Base-by-base conservation (phyloP, 345 rosid species). In the Sapria himalayana region DNA sequence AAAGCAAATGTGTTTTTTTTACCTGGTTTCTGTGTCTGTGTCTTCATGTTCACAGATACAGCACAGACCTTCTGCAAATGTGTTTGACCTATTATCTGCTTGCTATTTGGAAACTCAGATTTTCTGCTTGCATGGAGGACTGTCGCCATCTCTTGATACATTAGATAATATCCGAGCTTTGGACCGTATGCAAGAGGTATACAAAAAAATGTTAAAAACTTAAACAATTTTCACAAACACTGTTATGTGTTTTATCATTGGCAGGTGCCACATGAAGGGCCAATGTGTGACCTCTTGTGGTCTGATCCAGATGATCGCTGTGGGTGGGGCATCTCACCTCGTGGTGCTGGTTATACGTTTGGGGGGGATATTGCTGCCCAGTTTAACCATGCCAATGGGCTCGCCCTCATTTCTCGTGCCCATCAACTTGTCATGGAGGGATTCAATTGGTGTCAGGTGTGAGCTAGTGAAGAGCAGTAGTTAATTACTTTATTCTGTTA, bases 271-370 rank as follows among this genome's bases (percentile, higher is more conserved):
- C 96, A 80, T 49, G 96, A 85, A 73, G 93, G 96, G 37, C 96
- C 96, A 16, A 85, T 85, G 96, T 85, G 93, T 39, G 96, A 85
- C 62, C 82, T 85, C 32, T 60, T 85, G 51, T 85, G 98, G 98
- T 89, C 98, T 21, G 98, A 89, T 59, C 98, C 96, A 18, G 96
- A 80, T 20, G 96, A 85, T 31, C 76, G 93, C 9, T 85, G 96
- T 47, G 92, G 96, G 20, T 85, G 96, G 96, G 93, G 96, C 14
- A 85, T 85, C 50, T 81, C 96, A 35, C 96, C 96, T n/a, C 92
- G 93, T 39, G 93, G 96, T 35, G 96, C 96, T 39, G 92, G 96
- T 34, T 85, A 85, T 54, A 85, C 96, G 0, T 85, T 85, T 39
- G 92, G 92, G 34, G 93, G 82, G 61, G 98, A 89, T 57, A 85